Percentiles rank a stretch among this genome's conserved stretches.
These are phyloP conservation scores for Diaporthe aspalathi DNA, from an alignment of 2,329 filamentous ascomycete species.

Conservation along the genomic window DNA sequence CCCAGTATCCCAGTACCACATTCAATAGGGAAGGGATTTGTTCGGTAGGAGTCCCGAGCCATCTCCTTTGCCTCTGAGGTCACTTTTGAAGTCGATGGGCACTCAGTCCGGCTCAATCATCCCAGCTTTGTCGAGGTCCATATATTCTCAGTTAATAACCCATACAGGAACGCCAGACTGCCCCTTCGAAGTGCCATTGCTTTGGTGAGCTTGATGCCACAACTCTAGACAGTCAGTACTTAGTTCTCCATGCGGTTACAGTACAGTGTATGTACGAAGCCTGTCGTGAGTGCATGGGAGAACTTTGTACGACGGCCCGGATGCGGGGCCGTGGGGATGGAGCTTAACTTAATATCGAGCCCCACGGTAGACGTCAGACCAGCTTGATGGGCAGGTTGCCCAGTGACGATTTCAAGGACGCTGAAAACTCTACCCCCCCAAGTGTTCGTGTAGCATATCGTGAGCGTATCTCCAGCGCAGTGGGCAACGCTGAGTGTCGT, in stretches of 20 bases:
- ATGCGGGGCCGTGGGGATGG: not conserved
- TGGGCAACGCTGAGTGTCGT: no score
- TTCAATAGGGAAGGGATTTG: constrained; percentile 1
- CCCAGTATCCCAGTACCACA: no score
- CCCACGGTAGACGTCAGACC: constrained; percentile 7
- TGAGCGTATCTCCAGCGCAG: no score
- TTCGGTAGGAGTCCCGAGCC: constrained; percentile 15
- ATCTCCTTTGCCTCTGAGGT: not conserved
- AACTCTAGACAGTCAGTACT: not conserved
- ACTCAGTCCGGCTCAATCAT: not conserved
- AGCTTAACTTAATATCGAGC: constrained; percentile 20
- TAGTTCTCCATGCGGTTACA: not conserved
- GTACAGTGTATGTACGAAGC: not conserved
- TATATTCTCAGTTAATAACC: not conserved
- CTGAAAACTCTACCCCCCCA: not conserved
- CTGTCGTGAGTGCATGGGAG: not conserved
- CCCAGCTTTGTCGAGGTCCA: no score
- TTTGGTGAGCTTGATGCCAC: not conserved
- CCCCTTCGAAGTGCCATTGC: no score
- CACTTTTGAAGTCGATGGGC: not conserved
- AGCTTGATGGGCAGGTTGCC: not conserved
- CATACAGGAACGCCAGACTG: not conserved
- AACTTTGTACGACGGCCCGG: constrained; percentile 5
- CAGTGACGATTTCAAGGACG: not conserved
- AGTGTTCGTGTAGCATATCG: not conserved